These are phyloP conservation scores for Gaultheria prostrata DNA, from an alignment of 148 eudicot species.

Conservation along the genomic window DNA sequence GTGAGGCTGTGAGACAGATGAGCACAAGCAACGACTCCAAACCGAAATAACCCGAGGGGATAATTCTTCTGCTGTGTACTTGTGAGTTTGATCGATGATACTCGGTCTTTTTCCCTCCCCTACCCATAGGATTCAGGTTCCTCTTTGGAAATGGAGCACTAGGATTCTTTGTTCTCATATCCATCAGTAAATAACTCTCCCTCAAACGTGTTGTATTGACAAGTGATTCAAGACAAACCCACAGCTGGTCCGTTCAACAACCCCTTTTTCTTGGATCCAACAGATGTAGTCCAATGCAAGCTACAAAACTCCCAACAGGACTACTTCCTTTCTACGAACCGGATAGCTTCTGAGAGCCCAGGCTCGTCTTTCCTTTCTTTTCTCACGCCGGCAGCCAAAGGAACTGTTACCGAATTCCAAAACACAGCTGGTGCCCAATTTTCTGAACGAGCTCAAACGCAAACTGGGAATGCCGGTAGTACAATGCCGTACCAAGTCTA, in stretches of 20 bases:
- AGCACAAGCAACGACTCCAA: conserved; percentile 64
- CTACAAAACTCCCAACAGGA: not conserved
- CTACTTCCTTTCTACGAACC: not conserved
- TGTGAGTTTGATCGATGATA: conserved; percentile 21
- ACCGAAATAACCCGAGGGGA: conserved; percentile 41
- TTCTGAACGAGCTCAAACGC: not conserved
- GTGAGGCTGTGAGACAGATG: conserved; percentile 57
- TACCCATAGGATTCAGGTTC: not conserved
- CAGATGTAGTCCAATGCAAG: not conserved
- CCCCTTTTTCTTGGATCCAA: not conserved
- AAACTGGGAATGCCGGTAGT: not conserved
- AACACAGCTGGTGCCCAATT: not conserved
- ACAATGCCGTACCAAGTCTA: not conserved
- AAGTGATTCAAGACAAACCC: not conserved
- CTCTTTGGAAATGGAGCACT: not conserved
- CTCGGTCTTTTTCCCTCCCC: conserved; percentile 6
- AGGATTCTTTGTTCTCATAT: conserved; percentile 13
- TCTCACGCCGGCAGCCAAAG: too few relatives aligned
- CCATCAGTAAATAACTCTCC: conserved; percentile 10
- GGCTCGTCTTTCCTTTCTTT: too few relatives aligned
- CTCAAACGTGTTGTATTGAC: not conserved
- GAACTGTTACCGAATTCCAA: not conserved
- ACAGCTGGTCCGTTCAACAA: not conserved
- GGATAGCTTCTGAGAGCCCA: not conserved
- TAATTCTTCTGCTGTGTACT: conserved; percentile 20